Percentiles rank a stretch among this genome's conserved stretches.
Evolutionary conservation across 495 filamentous ascomycete genomes (phyloP).

Genomic region (Pseudoneurospora amorphoporcata): DNA sequence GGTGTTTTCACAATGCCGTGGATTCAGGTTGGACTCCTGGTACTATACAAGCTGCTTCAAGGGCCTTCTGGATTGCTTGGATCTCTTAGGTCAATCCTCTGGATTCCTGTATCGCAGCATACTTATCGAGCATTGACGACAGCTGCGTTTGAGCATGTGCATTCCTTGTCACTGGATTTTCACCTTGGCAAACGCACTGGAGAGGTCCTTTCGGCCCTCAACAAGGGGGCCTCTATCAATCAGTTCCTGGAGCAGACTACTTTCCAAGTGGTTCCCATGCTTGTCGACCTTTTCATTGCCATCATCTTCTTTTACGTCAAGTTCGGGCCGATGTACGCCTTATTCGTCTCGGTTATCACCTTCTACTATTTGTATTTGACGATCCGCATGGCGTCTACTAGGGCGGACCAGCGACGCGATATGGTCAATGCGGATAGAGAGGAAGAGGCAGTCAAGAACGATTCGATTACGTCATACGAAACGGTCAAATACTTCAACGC

Average conservation of each 20-base stretch:
- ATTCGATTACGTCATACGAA: slow-evolving; percentile 95
- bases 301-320: slow-evolving; percentile 71
- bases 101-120: slow-evolving; percentile 94
- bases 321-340: slow-evolving; percentile 86
- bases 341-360: slow-evolving; percentile 83
- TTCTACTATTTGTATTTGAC: slow-evolving; percentile 95
- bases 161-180: slow-evolving; percentile 88
- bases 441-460: slow-evolving; percentile 96
- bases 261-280: slow-evolving; percentile 90
- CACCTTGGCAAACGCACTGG: slow-evolving; percentile 95
- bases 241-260: slow-evolving; percentile 92
- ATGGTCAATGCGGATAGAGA: slow-evolving; percentile 92
- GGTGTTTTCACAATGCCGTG: slow-evolving; percentile 15
- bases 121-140: slow-evolving; percentile 91
- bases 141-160: slow-evolving; percentile 93
- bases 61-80: slow-evolving; percentile 79
- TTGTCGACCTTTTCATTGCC: slow-evolving; percentile 80
- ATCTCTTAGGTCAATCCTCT: slow-evolving; percentile 68
- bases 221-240: slow-evolving; percentile 93
- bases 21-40: slow-evolving; percentile 59
- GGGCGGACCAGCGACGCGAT: slow-evolving; percentile 77
- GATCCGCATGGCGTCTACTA: slow-evolving; percentile 88
- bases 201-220: slow-evolving; percentile 87
- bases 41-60: slow-evolving; percentile 75
- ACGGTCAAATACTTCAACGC: slow-evolving; percentile 99